Percentiles rank a stretch among this genome's conserved stretches.
phyloP scores from a whole-genome alignment of 495 filamentous ascomycete species.

The Bathelium albidoporum region DNA sequence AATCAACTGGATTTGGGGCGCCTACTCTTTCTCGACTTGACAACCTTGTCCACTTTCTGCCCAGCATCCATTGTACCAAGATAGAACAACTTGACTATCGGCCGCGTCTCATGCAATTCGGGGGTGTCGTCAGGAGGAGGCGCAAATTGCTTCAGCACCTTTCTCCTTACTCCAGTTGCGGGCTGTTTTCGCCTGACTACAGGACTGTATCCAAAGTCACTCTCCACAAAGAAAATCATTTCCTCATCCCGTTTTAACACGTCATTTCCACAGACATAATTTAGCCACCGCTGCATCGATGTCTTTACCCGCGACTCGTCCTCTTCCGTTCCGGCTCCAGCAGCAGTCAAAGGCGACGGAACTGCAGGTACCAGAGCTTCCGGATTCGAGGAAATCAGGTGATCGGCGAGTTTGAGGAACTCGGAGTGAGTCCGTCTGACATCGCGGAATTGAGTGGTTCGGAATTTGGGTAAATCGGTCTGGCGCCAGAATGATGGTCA shows the following conservation, averaged over 20 bases:
- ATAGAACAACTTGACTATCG: slow-evolving; percentile 91
- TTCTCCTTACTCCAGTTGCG: slow-evolving; percentile 86
- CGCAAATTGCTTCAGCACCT: slow-evolving; percentile 96
- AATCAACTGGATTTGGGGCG: background rate
- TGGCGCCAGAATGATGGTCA: slow-evolving; percentile 26
- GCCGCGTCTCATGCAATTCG: slow-evolving; percentile 79
- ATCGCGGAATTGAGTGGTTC: slow-evolving; percentile 96
- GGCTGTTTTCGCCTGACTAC: slow-evolving; percentile 93
- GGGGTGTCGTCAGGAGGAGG: slow-evolving; percentile 96
- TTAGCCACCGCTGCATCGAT: slow-evolving; percentile 88
- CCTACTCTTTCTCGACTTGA: slow-evolving; percentile 83
- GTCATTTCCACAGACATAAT: slow-evolving; percentile 81
- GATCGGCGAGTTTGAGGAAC: slow-evolving; percentile 88
- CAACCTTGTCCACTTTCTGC: slow-evolving; percentile 89
- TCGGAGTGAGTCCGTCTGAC: slow-evolving; percentile 91
- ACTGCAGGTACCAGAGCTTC: slow-evolving; percentile 97
- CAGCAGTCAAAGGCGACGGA: slow-evolving; percentile 79
- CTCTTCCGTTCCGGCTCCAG: slow-evolving; percentile 92
- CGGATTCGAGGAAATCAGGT: slow-evolving; percentile 89
- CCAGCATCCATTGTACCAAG: slow-evolving; percentile 88
- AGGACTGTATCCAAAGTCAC: slow-evolving; percentile 95
- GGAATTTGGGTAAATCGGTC: slow-evolving; percentile 96
- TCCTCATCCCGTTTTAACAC: slow-evolving; percentile 92
- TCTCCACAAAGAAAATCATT: slow-evolving; percentile 93
- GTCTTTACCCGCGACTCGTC: slow-evolving; percentile 85